phyloP scores from a whole-genome alignment of 2,329 filamentous ascomycete species.

The Lecanoromycetidae sp. region DNA sequence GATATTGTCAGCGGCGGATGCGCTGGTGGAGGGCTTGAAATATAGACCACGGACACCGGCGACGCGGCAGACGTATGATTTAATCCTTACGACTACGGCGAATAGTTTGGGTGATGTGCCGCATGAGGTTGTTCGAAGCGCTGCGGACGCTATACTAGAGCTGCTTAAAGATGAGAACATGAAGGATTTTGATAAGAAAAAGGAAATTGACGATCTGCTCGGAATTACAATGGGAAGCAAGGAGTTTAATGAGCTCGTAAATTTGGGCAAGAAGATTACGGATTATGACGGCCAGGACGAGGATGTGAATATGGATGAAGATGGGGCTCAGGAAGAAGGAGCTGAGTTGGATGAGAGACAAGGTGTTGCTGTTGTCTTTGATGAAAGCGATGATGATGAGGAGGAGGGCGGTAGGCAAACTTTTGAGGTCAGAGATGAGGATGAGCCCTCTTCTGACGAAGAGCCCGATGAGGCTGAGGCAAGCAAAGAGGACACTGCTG shows the following conservation, averaged over 20 bases:
- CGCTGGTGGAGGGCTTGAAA: constrained; percentile 77
- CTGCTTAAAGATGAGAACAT: constrained; percentile 87
- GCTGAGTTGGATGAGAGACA: constrained; percentile 84
- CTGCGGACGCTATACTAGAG: constrained; percentile 82
- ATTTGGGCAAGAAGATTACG: constrained; percentile 95
- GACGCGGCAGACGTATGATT: constrained; percentile 83
- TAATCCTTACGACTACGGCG: constrained; percentile 84
- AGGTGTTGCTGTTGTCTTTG: constrained; percentile 94
- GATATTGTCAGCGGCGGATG: constrained; percentile 71
- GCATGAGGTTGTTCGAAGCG: constrained; percentile 81
- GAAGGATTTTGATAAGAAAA: constrained; percentile 98
- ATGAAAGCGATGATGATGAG: constrained; percentile 75
- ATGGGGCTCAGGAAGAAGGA: constrained; percentile 50
- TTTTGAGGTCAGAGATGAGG: constrained; percentile 74
- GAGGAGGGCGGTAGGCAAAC: constrained; percentile 67
- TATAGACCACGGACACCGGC: constrained; percentile 86
- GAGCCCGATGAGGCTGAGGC: constrained; percentile 51
- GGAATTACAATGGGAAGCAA: constrained; percentile 73
- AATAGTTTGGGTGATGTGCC: constrained; percentile 84
- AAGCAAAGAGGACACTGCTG: constrained; percentile 37
- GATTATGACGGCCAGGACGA: constrained; percentile 96
- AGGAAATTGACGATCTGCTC: constrained; percentile 85
- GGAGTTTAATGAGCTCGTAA: constrained; percentile 93
- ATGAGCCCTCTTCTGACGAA: constrained; percentile 67
- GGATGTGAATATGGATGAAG: constrained; percentile 69